Evolutionary conservation across 73 alveolate species (phyloP), one percentile per base, ranked within the genome.

Genomic region (Uronychia binucleata): DNA sequence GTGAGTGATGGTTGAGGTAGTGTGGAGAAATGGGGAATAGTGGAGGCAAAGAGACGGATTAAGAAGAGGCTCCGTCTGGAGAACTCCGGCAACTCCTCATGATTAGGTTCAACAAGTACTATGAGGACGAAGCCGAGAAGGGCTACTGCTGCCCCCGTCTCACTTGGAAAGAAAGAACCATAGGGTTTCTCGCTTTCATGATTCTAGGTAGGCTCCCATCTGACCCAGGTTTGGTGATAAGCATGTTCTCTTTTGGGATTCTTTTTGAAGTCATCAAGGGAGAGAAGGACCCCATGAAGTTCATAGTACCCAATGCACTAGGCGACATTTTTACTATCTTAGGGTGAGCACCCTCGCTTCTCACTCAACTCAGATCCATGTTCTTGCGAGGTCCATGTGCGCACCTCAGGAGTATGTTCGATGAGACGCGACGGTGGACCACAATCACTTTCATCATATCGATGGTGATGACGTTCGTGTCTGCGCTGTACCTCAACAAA

Each of bases 11-110:
- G n/a, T n/a, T n/a, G n/a, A n/a, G n/a, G n/a, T n/a, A n/a, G n/a
- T n/a, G n/a, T n/a, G n/a, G n/a, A n/a, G n/a, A n/a, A 46, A 46
- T 46, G 67, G 67, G 67, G 67, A 46, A 46, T 46, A 46, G 67
- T 46, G 67, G n/a, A 46, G 67, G 67, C 5, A 46, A 46, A 19
- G 67, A 46, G 19, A 46, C 5, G 19, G 67, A 46, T 19, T 5
- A 46, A 46, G 67, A 46, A 19, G 67, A 46, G 67, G 67, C n/a
- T 5, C 67, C 67, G 5, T 11, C 67, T 11, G 67, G 67, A 46
- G 67, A 46, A 19, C 67, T 46, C n/a, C 67, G 67, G 19, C n/a
- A 46, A 19, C 67, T 46, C 67, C 67, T 46, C 5, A 46, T 46
- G 67, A 46, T 46, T 46, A 5, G 67, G 19, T 46, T 46, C 67